These are phyloP conservation scores for Acanthamoeba castellanii DNA, from an alignment of 208 protist species.

Conservation along the genomic window DNA sequence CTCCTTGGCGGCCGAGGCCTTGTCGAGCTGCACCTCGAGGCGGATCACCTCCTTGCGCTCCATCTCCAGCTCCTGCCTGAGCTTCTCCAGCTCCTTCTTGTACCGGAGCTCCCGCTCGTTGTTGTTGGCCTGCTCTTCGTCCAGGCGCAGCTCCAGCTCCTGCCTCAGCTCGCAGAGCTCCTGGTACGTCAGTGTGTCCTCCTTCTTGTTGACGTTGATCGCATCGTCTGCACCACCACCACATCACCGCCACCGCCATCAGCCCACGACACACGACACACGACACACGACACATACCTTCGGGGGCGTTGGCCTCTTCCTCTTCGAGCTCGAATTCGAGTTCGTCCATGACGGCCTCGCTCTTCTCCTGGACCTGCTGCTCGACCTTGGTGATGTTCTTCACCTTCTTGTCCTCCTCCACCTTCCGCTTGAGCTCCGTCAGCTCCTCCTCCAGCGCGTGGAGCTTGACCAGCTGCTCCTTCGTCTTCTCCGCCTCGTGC, in stretches of 20 bases:
- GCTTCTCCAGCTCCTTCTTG: constrained; percentile 39
- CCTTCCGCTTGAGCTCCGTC: not conserved
- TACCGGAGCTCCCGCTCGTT: constrained; percentile 21
- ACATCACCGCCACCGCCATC: too few species aligned
- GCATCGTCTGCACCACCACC: not conserved
- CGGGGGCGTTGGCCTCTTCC: constrained; percentile 31
- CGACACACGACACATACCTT: not conserved
- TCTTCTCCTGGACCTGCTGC: constrained; percentile 64
- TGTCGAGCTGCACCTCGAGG: constrained; percentile 69
- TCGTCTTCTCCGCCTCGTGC: not conserved
- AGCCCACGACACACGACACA: too few species aligned
- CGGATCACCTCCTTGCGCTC: constrained; percentile 58
- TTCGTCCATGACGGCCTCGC: constrained; percentile 48
- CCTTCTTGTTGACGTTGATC: constrained; percentile 25
- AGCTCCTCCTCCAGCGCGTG: not conserved
- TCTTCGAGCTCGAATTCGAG: constrained; percentile 57
- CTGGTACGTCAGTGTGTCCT: constrained; percentile 24
- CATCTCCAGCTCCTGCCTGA: constrained; percentile 45
- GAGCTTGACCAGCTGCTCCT: not conserved
- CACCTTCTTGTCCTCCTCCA: constrained; percentile 39
- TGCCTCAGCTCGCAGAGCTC: constrained; percentile 50
- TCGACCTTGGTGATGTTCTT: constrained; percentile 70
- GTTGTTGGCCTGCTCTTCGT: constrained; percentile 58
- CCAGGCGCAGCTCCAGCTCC: constrained; percentile 68
- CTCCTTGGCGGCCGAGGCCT: constrained; percentile 9